phyloP scores from a whole-genome alignment of 2,329 filamentous ascomycete genomes.

The Nothopassalora personata region DNA sequence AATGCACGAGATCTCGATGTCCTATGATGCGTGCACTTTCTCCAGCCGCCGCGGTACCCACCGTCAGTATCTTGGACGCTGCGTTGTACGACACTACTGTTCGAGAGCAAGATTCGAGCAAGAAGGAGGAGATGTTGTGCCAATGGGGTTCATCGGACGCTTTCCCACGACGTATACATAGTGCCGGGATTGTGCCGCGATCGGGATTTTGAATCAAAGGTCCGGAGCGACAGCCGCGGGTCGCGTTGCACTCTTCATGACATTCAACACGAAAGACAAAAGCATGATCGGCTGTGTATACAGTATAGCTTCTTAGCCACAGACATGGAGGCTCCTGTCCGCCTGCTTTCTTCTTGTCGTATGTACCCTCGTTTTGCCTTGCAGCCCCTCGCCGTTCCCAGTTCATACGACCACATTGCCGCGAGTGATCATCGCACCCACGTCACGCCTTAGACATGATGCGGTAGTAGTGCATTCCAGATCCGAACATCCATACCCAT shows the following conservation, averaged over 20 bases:
- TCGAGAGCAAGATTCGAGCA: neutral
- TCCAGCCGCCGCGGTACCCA: neutral
- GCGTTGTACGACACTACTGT: neutral
- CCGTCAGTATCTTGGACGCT: neutral
- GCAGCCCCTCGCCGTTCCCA: neutral
- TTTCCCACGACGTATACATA: neutral
- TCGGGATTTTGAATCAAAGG: neutral
- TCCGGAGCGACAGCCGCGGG: neutral
- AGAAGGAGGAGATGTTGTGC: neutral
- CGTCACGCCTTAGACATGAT: neutral
- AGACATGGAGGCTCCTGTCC: neutral
- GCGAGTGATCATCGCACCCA: neutral
- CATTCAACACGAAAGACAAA: neutral
- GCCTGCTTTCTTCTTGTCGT: neutral
- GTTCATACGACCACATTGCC: neutral
- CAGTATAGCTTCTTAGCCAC: neutral
- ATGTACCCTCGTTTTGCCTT: neutral
- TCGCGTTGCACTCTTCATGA: neutral
- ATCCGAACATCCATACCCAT: neutral
- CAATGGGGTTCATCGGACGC: neutral
- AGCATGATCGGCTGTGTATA: neutral
- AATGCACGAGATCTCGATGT: neutral
- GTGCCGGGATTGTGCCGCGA: neutral
- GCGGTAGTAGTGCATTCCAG: neutral
- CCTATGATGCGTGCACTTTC: neutral